phyloP scores from a whole-genome alignment of 176 grass and related monocot species.

The Puya raimondii region DNA sequence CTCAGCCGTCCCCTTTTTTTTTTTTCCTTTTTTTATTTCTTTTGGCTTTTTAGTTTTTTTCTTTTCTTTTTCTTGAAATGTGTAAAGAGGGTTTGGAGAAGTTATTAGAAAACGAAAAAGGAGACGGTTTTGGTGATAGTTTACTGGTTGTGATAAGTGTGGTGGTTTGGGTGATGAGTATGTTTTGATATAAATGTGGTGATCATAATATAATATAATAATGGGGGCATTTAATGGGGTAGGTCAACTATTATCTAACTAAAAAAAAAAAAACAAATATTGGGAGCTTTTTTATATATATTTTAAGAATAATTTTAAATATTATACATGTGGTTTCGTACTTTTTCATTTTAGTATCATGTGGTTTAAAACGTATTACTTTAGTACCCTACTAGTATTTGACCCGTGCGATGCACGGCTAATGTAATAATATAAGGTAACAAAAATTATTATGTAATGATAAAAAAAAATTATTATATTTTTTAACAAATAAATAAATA shows the following conservation, averaged over 20 bases:
- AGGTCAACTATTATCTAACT: background rate
- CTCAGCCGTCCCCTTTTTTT: background rate
- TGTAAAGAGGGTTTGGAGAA: background rate
- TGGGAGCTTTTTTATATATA: too few species aligned
- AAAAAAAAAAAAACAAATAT: background rate
- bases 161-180: background rate
- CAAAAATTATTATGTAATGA: too few species aligned
- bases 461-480: too few species aligned
- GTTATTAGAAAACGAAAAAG: background rate
- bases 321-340: too few species aligned
- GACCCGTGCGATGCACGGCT: too few species aligned
- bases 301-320: too few species aligned
- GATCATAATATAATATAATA: background rate
- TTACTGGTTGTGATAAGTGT: background rate
- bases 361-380: too few species aligned
- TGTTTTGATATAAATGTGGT: background rate
- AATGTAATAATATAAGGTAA: too few species aligned
- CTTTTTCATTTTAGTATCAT: too few species aligned
- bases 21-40: background rate
- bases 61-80: background rate
- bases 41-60: background rate
- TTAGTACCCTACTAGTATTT: too few species aligned
- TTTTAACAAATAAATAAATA: too few species aligned
- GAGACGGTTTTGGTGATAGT: background rate
- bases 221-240: background rate